Evolutionary conservation across 2,329 filamentous ascomycete species (phyloP), one percentile per base, ranked within the genome.

Genomic region (Exophiala oligosperma): DNA sequence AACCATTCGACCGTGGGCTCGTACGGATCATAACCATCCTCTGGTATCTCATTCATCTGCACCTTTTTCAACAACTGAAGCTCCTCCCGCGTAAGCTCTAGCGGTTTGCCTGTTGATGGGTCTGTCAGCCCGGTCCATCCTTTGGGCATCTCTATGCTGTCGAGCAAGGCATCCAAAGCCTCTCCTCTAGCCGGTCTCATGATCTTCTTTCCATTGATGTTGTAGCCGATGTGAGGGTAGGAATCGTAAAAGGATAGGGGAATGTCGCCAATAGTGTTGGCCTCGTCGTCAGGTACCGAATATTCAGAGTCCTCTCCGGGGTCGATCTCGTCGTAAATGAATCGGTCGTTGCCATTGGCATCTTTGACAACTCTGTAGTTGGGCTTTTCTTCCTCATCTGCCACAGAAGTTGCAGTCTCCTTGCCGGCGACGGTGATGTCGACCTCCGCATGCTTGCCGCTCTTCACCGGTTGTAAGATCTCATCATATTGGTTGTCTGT

Each of bases 121-220:
- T 99, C 94, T 7, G 92, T 97, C 64, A 97, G 79, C 57, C 93
- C 94, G 54, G 94, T 99, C 92, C 92, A 99, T 64, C 93, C 94
- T 80, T 96, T 92, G 12, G 94, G 94, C 37, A 99, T 81, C 70
- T 99, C 94, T 68, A 99, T 99, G 75, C 90, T 97, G 69, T 99
- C 93, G 8, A 99, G 81, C 44, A 99, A 81, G 11, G 92, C 91
- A 79, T 99, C 94, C 32, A 99, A 79, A 37, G 94, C 94, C 72
- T 96, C 89, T 52, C 93, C 93, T 66, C 92, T 93, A 3, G 95
- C 94, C 5, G 94, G 94, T 52, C 94, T 89, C 87, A 96, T 90
- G 64, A 99, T 96, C 75, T 90, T 95, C 83, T 95, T 97, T 74
- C 94, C 94, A 74, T 99, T 96, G 78, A 99, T 97, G 69, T 97